A percentile compares a stretch with the other conserved stretches of the same genome.
Conservation (phyloP, 495 filamentous ascomycete genomes). For the Bombardia bombarda region DNA sequence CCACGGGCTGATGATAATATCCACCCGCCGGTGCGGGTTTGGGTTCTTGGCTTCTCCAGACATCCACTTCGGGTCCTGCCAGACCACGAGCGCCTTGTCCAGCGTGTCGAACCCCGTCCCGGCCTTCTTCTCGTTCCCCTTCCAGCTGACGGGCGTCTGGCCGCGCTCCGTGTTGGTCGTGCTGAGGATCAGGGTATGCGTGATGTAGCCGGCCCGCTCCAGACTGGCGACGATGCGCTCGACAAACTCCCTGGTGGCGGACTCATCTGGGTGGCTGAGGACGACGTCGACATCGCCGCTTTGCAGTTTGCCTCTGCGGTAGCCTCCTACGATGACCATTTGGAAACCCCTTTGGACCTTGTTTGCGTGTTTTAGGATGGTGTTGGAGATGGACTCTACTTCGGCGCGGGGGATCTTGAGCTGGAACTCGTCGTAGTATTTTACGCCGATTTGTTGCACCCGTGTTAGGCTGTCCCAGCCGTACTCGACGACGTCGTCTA, state of each 20-base stretch:
- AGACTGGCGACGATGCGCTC: slow-evolving; percentile 59
- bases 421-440: slow-evolving; percentile 85
- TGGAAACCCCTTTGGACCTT: slow-evolving; percentile 48
- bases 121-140: slow-evolving; percentile 25
- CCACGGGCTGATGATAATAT: slow-evolving; percentile 91
- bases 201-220: slow-evolving; percentile 63
- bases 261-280: slow-evolving; percentile 67
- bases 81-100: slow-evolving; percentile 88
- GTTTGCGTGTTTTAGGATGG: slow-evolving; percentile 56
- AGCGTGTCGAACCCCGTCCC: slow-evolving; percentile 70
- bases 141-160: slow-evolving; percentile 55
- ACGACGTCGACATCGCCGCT: slow-evolving; percentile 83
- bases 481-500: slow-evolving; percentile 75
- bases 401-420: slow-evolving; percentile 63
- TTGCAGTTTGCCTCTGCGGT: slow-evolving; percentile 68
- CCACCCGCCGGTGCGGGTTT: slow-evolving; percentile 76
- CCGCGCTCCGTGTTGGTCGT: slow-evolving; percentile 58
- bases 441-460: slow-evolving; percentile 91
- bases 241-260: slow-evolving; percentile 57
- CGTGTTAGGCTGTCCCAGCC: slow-evolving; percentile 70
- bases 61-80: slow-evolving; percentile 69
- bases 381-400: slow-evolving; percentile 57
- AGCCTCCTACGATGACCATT: slow-evolving; percentile 73
- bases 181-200: slow-evolving; percentile 68
- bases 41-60: slow-evolving; percentile 46